These are phyloP conservation scores for Hericium erinaceus DNA, from an alignment of 768 basidiomycete genomes.

Conservation along the genomic window DNA sequence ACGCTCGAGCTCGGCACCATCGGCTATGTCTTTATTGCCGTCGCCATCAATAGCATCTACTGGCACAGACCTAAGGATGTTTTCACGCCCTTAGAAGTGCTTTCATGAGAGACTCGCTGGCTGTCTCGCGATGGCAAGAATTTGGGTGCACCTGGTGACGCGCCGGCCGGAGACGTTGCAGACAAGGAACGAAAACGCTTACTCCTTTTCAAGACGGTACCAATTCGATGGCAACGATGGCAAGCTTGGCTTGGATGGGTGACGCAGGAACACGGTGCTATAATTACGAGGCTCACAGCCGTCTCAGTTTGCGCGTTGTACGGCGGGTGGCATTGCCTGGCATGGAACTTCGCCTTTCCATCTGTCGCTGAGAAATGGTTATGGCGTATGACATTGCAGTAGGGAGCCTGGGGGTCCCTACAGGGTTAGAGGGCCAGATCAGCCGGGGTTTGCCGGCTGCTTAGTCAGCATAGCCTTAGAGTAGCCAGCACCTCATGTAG, in stretches of 20 bases:
- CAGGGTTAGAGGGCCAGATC: too few relatives aligned
- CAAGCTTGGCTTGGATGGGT: too few relatives aligned
- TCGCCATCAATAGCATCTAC: not conserved
- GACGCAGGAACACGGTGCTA: too few relatives aligned
- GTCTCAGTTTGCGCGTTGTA: not conserved
- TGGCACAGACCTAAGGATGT: not conserved
- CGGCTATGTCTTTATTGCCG: not conserved
- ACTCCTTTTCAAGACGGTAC: too few relatives aligned
- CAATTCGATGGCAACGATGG: too few relatives aligned
- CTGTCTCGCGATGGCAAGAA: not conserved
- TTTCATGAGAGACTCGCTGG: not conserved
- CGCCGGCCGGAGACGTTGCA: too few relatives aligned
- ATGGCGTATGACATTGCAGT: too few relatives aligned
- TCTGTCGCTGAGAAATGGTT: not conserved
- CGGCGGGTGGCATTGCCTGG: not conserved
- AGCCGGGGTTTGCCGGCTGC: too few relatives aligned
- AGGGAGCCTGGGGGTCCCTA: too few relatives aligned
- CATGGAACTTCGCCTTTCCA: not conserved
- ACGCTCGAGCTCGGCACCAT: not conserved
- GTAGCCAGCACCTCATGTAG: too few relatives aligned
- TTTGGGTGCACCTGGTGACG: not conserved
- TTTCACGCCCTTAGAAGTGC: not conserved
- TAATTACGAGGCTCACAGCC: not conserved
- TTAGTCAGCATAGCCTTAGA: too few relatives aligned
- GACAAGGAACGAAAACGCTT: too few relatives aligned